These are phyloP conservation scores for Microcyclospora pomicola DNA, from an alignment of 2,329 filamentous ascomycete genomes.

Conservation along the genomic window DNA sequence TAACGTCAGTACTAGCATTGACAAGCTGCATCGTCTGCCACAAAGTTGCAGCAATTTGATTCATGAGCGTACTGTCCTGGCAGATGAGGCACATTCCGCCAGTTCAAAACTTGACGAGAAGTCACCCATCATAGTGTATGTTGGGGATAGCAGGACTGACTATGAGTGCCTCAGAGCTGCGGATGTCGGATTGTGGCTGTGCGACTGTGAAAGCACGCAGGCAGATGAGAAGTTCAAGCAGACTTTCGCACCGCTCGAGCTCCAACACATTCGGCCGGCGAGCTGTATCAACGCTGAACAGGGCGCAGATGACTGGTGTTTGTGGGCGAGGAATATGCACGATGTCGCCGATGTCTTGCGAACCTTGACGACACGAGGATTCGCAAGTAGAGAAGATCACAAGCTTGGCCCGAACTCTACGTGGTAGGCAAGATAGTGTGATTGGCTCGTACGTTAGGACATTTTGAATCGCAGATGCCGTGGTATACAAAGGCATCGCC, in stretches of 20 bases:
- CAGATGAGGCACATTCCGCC: background rate
- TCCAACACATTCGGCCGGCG: background rate
- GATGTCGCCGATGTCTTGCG: background rate
- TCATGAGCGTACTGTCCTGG: background rate
- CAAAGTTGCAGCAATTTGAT: background rate
- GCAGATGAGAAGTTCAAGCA: conserved; percentile 7
- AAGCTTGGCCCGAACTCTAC: too few relatives aligned
- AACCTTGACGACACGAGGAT: too few relatives aligned
- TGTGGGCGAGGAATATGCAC: conserved; percentile 1
- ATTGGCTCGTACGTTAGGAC: too few relatives aligned
- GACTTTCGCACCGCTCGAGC: conserved; percentile 12
- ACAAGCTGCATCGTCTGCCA: conserved; percentile 25
- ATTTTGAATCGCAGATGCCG: too few relatives aligned
- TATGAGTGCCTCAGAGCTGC: conserved; percentile 32
- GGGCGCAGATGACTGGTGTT: background rate
- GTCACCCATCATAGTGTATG: conserved; percentile 24
- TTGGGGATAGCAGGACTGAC: conserved; percentile 36
- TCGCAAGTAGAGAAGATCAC: too few relatives aligned
- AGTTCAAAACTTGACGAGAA: too few relatives aligned
- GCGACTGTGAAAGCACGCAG: conserved; percentile 6
- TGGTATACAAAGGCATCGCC: too few relatives aligned
- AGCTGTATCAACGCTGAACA: background rate
- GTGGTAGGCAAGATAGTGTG: too few relatives aligned
- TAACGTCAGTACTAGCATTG: conserved; percentile 25
- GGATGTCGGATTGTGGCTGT: conserved; percentile 31